These are phyloP conservation scores for Serendipita sp. DNA, from an alignment of 768 basidiomycete genomes.

Conservation along the genomic window DNA sequence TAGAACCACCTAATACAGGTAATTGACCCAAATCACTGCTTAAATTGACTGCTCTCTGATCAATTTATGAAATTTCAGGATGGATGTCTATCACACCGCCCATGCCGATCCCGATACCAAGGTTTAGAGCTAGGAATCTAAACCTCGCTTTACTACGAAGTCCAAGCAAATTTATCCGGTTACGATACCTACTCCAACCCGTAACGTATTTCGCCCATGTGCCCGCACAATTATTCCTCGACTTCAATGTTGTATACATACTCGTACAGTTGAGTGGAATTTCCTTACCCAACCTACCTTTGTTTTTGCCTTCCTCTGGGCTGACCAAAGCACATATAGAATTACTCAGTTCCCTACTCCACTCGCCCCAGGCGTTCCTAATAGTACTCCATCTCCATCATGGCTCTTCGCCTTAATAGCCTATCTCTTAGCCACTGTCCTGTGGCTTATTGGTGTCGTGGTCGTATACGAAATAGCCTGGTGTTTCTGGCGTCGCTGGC, in stretches of 20 bases:
- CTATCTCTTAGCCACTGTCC: slow-evolving; percentile 67
- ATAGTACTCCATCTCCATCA: slow-evolving; percentile 41
- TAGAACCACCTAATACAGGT: not conserved
- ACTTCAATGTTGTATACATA: slow-evolving; percentile 78
- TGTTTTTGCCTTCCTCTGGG: not conserved
- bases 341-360: slow-evolving; percentile 63
- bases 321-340: slow-evolving; percentile 24
- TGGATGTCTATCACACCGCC: slow-evolving; percentile 19
- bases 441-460: slow-evolving; percentile 58
- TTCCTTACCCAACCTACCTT: slow-evolving; percentile 4
- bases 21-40: not conserved
- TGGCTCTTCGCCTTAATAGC: slow-evolving; percentile 76
- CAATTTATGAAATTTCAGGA: not conserved
- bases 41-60: not conserved
- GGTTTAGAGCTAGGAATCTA: slow-evolving; percentile 26
- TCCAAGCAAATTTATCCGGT: slow-evolving; percentile 5
- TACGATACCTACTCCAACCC: not conserved
- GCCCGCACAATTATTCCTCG: slow-evolving; percentile 65
- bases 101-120: slow-evolving; percentile 50
- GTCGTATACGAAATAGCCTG: slow-evolving; percentile 37
- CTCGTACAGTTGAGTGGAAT: slow-evolving; percentile 53
- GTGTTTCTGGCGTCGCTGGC: slow-evolving; percentile 20
- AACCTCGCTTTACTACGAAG: not conserved
- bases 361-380: slow-evolving; percentile 47
- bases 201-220: slow-evolving; percentile 6